Evolutionary conservation across 2,329 filamentous ascomycete genomes (phyloP).

Genomic region (Aspergillus ochraceoroseus): DNA sequence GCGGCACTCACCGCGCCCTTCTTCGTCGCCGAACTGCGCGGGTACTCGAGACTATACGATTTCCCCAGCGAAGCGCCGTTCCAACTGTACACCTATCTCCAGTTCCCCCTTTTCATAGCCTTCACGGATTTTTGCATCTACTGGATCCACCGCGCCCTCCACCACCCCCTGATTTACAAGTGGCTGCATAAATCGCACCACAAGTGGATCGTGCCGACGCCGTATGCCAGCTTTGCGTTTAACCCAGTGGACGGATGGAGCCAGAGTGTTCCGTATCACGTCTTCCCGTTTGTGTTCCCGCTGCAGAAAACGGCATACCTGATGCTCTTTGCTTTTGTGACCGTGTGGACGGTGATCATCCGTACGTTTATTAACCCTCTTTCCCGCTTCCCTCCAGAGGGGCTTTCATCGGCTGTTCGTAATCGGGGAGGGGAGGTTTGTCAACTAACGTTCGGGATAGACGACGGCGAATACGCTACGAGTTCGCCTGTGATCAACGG

Average conservation of each 20-base stretch:
- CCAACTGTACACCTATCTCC: slow-evolving; percentile 67
- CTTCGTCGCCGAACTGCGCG: slow-evolving; percentile 77
- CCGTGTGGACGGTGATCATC: slow-evolving; percentile 94
- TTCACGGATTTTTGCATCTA: slow-evolving; percentile 89
- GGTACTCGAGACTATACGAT: slow-evolving; percentile 83
- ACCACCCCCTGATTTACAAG: slow-evolving; percentile 77
- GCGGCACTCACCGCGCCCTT: slow-evolving; percentile 71
- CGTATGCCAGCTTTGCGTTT: slow-evolving; percentile 87
- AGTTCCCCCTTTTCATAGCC: slow-evolving; percentile 79
- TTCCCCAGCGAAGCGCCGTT: slow-evolving; percentile 66
- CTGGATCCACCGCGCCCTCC: slow-evolving; percentile 80
- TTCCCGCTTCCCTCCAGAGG: not conserved
- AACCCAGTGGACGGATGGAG: slow-evolving; percentile 86
- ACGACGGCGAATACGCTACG: slow-evolving; percentile 89
- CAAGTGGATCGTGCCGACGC: slow-evolving; percentile 98
- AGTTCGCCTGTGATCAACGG: slow-evolving; percentile 86
- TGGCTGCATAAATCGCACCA: slow-evolving; percentile 91
- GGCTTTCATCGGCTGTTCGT: too few species aligned
- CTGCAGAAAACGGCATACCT: slow-evolving; percentile 87
- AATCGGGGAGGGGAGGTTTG: too few species aligned
- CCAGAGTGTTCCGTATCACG: slow-evolving; percentile 83
- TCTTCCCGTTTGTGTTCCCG: slow-evolving; percentile 87
- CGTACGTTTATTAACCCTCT: slow-evolving; percentile 30
- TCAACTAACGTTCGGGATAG: too few species aligned
- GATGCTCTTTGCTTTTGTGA: slow-evolving; percentile 79